Conservation (phyloP, 2,329 filamentous ascomycete genomes). For the Lachnum nothofagi region DNA sequence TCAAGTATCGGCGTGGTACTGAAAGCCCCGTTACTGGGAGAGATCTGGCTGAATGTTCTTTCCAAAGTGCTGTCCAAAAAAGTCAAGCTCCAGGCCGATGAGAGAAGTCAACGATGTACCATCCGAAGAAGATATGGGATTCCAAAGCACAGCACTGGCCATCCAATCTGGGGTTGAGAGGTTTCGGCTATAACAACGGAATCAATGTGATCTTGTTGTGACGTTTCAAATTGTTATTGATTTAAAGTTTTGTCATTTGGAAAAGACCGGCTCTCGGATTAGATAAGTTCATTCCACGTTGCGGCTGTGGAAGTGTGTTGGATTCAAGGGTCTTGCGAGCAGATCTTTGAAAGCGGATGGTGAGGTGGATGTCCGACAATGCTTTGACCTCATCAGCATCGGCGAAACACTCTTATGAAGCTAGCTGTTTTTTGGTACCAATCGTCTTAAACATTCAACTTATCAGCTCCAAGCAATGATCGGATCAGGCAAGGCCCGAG, state of each 20-base stretch:
- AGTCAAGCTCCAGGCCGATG: constrained; percentile 8
- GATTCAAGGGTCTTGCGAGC: constrained; percentile 24
- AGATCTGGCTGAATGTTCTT: neutral
- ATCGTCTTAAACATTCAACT: constrained; percentile 29
- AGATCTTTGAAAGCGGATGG: constrained; percentile 21
- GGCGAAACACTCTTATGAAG: constrained; percentile 30
- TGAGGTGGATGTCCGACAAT: constrained; percentile 27
- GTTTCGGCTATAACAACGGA: constrained; percentile 24
- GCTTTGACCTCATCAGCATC: constrained; percentile 33
- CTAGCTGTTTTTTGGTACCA: constrained; percentile 28
- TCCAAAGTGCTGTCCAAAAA: constrained; percentile 7
- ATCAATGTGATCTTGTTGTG: constrained; percentile 23
- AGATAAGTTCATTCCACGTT: constrained; percentile 24
- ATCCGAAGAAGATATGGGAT: constrained; percentile 22
- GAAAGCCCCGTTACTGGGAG: neutral
- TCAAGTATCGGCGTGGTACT: neutral
- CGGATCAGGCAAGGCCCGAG: constrained; percentile 26
- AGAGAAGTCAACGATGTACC: constrained; percentile 2
- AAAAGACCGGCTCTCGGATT: constrained; percentile 20
- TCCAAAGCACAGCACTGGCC: constrained; percentile 17
- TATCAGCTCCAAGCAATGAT: constrained; percentile 24
- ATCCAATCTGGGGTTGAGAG: constrained; percentile 16
- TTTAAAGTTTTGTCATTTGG: constrained; percentile 23
- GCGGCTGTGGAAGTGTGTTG: constrained; percentile 26
- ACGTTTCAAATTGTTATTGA: constrained; percentile 28